phyloP scores from a whole-genome alignment of 305 asterid species.

The Fraxinus dipetala region DNA sequence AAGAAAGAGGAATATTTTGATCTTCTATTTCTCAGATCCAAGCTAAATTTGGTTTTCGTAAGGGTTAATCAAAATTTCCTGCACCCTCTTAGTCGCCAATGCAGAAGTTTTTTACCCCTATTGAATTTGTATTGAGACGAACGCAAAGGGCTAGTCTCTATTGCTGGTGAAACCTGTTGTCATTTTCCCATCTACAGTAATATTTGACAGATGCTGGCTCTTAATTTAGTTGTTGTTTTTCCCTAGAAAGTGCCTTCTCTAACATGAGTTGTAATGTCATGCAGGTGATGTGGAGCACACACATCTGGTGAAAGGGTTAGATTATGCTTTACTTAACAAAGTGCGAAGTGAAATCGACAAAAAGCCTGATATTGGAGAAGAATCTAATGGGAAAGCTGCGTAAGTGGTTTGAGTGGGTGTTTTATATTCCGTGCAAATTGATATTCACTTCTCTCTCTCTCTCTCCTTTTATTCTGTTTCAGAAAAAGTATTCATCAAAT shows the following conservation, averaged over 20 bases:
- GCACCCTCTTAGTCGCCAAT: not conserved
- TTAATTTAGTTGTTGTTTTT: constrained; percentile 16
- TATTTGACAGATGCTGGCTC: constrained; percentile 3
- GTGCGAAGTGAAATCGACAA: constrained; percentile 92
- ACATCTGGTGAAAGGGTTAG: constrained; percentile 95
- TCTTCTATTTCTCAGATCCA: not conserved
- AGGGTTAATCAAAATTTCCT: not conserved
- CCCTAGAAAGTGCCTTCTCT: constrained; percentile 17
- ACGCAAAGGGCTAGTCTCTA: not conserved
- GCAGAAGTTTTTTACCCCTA: not conserved
- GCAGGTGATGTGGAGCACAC: constrained; percentile 99
- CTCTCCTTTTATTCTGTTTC: constrained; percentile 16
- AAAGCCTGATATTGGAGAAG: constrained; percentile 80
- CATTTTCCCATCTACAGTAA: not conserved
- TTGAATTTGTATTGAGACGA: not conserved
- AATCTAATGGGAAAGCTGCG: constrained; percentile 63
- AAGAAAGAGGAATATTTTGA: not conserved
- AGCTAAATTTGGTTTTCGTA: not conserved
- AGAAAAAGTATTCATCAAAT: not conserved
- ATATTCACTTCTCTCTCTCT: not conserved
- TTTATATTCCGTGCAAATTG: constrained; percentile 4
- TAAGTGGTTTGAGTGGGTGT: constrained; percentile 31
- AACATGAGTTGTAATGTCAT: constrained; percentile 31
- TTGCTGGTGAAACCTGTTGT: constrained; percentile 11
- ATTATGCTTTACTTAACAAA: constrained; percentile 90